These are phyloP conservation scores for Talaromyces sp. DNA, from an alignment of 2,329 filamentous ascomycete genomes.

Conservation along the genomic window DNA sequence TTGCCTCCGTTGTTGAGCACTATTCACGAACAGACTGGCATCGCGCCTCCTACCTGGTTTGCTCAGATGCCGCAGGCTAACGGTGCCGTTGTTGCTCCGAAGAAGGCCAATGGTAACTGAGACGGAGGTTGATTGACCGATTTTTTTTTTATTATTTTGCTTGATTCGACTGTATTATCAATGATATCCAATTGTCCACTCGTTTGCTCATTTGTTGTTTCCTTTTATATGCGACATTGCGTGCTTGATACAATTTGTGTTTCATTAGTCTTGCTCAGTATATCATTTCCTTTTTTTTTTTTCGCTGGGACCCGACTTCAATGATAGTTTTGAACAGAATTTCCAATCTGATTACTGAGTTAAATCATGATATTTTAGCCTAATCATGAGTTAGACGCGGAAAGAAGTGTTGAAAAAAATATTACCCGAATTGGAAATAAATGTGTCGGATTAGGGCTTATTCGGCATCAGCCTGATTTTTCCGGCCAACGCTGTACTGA, in stretches of 20 bases:
- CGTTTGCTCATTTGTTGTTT: not conserved
- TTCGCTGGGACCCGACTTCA: too few species aligned
- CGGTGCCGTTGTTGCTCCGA: not conserved
- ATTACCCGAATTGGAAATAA: too few species aligned
- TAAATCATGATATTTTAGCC: too few species aligned
- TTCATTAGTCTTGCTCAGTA: not conserved
- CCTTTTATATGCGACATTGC: not conserved
- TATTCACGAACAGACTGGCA: conserved; percentile 84
- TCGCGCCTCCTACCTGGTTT: conserved; percentile 70
- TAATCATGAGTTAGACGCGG: too few species aligned
- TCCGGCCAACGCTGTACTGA: too few species aligned
- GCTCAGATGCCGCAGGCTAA: conserved; percentile 46
- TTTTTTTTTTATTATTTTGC: not conserved
- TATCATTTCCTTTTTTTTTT: not conserved
- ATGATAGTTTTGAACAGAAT: too few species aligned
- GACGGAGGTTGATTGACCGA: too few species aligned
- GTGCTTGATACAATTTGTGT: not conserved
- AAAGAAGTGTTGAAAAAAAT: too few species aligned
- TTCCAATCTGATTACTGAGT: too few species aligned
- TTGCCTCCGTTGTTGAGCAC: conserved; percentile 77
- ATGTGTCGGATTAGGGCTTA: too few species aligned
- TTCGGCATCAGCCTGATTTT: too few species aligned
- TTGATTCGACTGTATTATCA: not conserved
- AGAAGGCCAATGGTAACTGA: conserved; percentile 8
- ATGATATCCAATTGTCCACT: not conserved